Evolutionary conservation across 257 asterid species (phyloP).

Genomic region (Primulina eburnea): DNA sequence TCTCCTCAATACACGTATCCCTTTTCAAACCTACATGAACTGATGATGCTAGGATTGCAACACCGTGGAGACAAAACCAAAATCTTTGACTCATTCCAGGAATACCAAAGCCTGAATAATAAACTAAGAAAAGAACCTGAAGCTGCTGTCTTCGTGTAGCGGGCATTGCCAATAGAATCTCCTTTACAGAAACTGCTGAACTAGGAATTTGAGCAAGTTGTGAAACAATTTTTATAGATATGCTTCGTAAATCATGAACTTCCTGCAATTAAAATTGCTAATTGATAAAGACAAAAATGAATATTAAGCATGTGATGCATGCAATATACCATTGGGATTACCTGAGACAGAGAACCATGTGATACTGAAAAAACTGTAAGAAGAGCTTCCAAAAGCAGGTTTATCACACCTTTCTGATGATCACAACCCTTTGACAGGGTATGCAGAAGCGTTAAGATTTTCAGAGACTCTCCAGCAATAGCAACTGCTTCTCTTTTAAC

Average conservation of each 20-base stretch:
- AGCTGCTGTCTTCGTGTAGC: conserved; percentile 68
- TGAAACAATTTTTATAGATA: conserved; percentile 67
- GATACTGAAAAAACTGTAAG: conserved; percentile 65
- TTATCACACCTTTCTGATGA: conserved; percentile 60
- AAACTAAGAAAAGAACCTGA: conserved; percentile 59
- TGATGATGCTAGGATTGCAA: not conserved
- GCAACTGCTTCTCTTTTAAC: conserved; percentile 65
- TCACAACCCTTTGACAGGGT: conserved; percentile 58
- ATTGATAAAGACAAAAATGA: conserved; percentile 23
- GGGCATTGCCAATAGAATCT: conserved; percentile 78
- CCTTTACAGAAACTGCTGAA: conserved; percentile 69
- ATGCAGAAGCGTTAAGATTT: conserved; percentile 70
- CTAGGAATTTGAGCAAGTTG: conserved; percentile 89
- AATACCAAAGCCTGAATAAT: conserved; percentile 2
- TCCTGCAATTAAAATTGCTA: conserved; percentile 50
- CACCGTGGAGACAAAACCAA: not conserved
- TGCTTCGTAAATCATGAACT: conserved; percentile 51
- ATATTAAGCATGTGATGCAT: conserved; percentile 3
- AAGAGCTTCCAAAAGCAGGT: conserved; percentile 73
- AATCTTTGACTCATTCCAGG: conserved; percentile 5
- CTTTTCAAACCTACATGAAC: not conserved
- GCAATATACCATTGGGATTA: conserved; percentile 26
- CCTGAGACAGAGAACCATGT: conserved; percentile 55
- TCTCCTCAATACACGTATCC: not conserved
- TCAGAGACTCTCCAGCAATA: conserved; percentile 85